Evolutionary conservation across 1,284 basidiomycete species (phyloP).

Genomic region (Gomphus bonarii): DNA sequence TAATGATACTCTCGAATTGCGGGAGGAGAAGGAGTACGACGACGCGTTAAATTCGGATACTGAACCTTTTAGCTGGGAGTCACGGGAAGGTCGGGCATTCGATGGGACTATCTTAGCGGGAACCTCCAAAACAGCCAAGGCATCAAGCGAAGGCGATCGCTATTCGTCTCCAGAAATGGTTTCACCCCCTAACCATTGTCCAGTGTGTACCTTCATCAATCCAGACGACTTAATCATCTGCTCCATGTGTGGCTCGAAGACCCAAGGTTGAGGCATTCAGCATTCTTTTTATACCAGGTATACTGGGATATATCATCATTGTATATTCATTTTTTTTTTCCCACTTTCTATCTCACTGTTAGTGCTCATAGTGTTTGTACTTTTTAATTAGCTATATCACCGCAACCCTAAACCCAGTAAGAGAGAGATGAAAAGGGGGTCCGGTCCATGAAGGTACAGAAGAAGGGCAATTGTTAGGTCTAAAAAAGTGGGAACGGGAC

Average conservation of each 20-base stretch:
- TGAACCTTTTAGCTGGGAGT: conserved; percentile 19
- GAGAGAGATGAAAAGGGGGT: neutral
- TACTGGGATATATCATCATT: too few relatives aligned
- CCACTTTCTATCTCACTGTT: neutral
- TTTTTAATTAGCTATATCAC: conserved; percentile 4
- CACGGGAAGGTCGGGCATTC: conserved; percentile 53
- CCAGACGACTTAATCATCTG: conserved; percentile 14
- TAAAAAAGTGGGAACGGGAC: neutral
- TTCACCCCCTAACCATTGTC: conserved; percentile 14
- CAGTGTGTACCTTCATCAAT: conserved; percentile 21
- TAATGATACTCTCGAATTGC: conserved; percentile 57
- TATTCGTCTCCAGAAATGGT: neutral
- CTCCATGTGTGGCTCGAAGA: conserved; percentile 17
- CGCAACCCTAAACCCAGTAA: conserved; percentile 4
- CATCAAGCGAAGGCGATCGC: conserved; percentile 7
- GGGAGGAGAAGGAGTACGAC: conserved; percentile 49
- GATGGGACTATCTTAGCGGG: conserved; percentile 58
- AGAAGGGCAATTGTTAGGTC: neutral
- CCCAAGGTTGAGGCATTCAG: neutral
- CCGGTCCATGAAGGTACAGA: conserved; percentile 4
- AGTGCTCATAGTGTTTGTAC: conserved; percentile 6
- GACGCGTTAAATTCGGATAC: conserved; percentile 45
- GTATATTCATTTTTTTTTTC: neutral
- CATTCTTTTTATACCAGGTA: too few relatives aligned
- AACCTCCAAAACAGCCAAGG: conserved; percentile 12